These are phyloP conservation scores for Golubevia sp. DNA, from an alignment of 1,284 basidiomycete species.

Conservation along the genomic window DNA sequence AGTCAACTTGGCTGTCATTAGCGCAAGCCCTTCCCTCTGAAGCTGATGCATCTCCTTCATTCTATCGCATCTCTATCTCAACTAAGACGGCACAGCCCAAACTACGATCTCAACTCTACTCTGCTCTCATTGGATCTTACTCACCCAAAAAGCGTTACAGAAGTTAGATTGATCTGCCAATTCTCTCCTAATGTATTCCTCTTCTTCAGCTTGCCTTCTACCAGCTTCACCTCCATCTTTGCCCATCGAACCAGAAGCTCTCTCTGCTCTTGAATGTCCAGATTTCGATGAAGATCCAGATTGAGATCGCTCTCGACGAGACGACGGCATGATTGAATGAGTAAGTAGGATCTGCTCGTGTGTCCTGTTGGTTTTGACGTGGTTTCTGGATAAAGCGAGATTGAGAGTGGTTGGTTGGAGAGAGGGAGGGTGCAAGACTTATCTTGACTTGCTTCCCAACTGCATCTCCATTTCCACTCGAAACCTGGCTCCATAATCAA, in stretches of 20 bases:
- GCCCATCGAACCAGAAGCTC: constrained; percentile 18
- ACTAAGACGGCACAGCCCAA: constrained; percentile 63
- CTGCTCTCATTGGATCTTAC: constrained; percentile 9
- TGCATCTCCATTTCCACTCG: too few relatives aligned
- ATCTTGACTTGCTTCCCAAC: too few relatives aligned
- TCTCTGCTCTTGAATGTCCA: neutral
- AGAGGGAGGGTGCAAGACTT: too few relatives aligned
- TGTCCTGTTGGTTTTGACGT: too few relatives aligned
- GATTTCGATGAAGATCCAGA: neutral
- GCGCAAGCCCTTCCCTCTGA: too few relatives aligned
- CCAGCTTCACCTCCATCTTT: constrained; percentile 40
- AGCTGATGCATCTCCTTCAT: too few relatives aligned
- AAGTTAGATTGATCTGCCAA: constrained; percentile 70
- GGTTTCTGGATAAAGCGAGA: too few relatives aligned
- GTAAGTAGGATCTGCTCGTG: too few relatives aligned
- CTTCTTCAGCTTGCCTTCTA: constrained; percentile 36
- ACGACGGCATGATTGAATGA: neutral
- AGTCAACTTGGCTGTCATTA: too few relatives aligned
- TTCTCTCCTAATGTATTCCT: constrained; percentile 39
- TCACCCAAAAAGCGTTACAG: constrained; percentile 91
- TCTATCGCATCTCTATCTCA: too few relatives aligned
- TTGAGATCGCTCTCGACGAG: neutral
- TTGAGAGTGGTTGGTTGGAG: too few relatives aligned
- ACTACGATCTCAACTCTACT: constrained; percentile 66
- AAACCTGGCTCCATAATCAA: too few relatives aligned